Percentiles rank a stretch among this genome's conserved stretches.
Evolutionary conservation across 371 early-diverging fungal species (phyloP).

Genomic region (Rhizopus microsporus): DNA sequence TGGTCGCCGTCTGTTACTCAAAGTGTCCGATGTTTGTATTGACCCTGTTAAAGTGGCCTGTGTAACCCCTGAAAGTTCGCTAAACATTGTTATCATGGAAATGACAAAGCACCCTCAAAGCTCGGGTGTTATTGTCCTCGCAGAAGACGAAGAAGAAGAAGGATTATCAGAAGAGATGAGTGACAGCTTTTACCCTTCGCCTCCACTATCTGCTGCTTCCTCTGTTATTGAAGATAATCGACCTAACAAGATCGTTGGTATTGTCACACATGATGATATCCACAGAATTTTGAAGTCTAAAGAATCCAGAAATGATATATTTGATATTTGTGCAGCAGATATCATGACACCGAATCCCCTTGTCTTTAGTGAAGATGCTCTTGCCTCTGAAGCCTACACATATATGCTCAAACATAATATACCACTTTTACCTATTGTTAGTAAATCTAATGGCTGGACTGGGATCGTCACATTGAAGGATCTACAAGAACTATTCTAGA

Average conservation of each 20-base stretch:
- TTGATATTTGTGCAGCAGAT: slow-evolving; percentile 40
- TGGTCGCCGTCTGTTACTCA: slow-evolving; percentile 46
- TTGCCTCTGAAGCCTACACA: slow-evolving; percentile 43
- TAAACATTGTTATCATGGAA: slow-evolving; percentile 49
- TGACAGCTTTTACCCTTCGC: slow-evolving; percentile 20
- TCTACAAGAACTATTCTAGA: slow-evolving; percentile 47
- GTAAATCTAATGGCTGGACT: slow-evolving; percentile 26
- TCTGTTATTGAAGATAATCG: slow-evolving; percentile 15
- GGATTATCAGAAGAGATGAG: not conserved
- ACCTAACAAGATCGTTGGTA: slow-evolving; percentile 28
- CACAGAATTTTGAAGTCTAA: slow-evolving; percentile 36
- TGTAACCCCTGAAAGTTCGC: slow-evolving; percentile 27
- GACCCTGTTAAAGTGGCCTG: slow-evolving; percentile 28
- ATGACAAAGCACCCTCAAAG: slow-evolving; percentile 47
- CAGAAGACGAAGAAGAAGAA: slow-evolving; percentile 26
- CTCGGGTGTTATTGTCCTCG: slow-evolving; percentile 43
- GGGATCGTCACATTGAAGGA: slow-evolving; percentile 50
- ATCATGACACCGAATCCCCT: slow-evolving; percentile 42
- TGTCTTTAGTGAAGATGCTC: slow-evolving; percentile 26
- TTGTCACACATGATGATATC: slow-evolving; percentile 47
- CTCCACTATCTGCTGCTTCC: slow-evolving; percentile 30
- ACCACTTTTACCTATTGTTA: slow-evolving; percentile 43
- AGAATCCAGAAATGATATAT: slow-evolving; percentile 33
- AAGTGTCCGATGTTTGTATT: slow-evolving; percentile 40
- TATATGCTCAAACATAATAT: slow-evolving; percentile 33